Base-by-base conservation (phyloP, 225 moss, liverwort and hornwort species). In the Polytrichum commune region DNA sequence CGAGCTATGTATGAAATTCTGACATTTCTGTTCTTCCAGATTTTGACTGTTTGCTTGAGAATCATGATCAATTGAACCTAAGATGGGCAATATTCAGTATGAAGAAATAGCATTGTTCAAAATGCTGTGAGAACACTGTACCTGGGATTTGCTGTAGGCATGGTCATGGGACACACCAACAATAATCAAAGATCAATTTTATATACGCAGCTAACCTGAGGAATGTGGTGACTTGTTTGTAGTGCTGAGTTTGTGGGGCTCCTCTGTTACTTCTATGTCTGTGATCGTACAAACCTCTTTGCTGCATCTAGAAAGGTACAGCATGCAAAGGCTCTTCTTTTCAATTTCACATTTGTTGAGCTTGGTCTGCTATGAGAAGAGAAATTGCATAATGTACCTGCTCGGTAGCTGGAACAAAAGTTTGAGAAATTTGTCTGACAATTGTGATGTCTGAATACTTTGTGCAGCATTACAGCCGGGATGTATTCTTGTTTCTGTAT, bases 401-500 rank as follows among this genome's bases (percentile, higher is more conserved):
- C 8, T 35, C 6, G 19, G 46, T 67, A 32, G 18, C 26, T 67
- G 23, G 18, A 53, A 53, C 53, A 67, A 53, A 53, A 8, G 19
- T 18, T 8, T 23, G 53, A 53, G 24, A 30, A 27, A 58, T 18
- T 25, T 55, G 53, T 27, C 26, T 23, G 22, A 54, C 54, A 26
- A 27, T 71, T 57, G 23, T 16, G 66, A 70, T 62, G 68, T 16
- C 23, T 64, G 20, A 4, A 24, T 65, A 35, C 80, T 25, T 81
- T 83, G 35, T 86, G 69, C 92, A 95, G 94, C 77, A 82, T 27
- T 98, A 98, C 77, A 95, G 83, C 83, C 77, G 98, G 73, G 98
- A 98, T 72, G 76, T 98, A 13, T 98, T 98, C 75, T 71, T 98
- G 72, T 98, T 98, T 84, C 73, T 98, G 30, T 98, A 91, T 75